These are phyloP conservation scores for Flaveria linearis DNA, from an alignment of 129 eudicot genomes.

Conservation along the genomic window DNA sequence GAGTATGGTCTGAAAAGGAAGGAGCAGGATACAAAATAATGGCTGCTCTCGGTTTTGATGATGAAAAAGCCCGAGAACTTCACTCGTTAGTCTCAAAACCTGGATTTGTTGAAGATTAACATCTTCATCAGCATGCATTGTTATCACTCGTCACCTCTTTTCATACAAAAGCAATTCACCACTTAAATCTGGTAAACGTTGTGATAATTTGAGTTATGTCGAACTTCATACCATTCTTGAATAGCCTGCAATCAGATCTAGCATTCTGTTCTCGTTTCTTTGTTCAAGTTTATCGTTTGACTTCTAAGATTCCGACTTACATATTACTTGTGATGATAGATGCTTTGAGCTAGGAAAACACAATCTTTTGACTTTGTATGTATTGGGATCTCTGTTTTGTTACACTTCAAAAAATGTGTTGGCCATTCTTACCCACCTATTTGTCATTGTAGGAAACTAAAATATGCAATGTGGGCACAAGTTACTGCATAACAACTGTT, in stretches of 20 bases:
- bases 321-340: neutral
- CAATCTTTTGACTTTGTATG: neutral
- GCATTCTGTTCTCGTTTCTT: neutral
- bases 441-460: no score
- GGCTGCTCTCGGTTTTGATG: slow-evolving; percentile 61
- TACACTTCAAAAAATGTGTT: neutral
- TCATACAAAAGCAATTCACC: neutral
- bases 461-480: slow-evolving; percentile 5
- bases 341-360: neutral
- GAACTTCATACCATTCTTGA: slow-evolving; percentile 19
- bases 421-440: no score
- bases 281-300: slow-evolving; percentile 4
- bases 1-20: slow-evolving; percentile 67
- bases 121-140: slow-evolving; percentile 13
- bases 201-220: slow-evolving; percentile 19
- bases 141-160: slow-evolving; percentile 3
- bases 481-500: no score
- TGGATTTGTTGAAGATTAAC: slow-evolving; percentile 51
- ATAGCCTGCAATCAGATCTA: slow-evolving; percentile 12
- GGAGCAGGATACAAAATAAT: slow-evolving; percentile 66
- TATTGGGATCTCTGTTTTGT: slow-evolving; percentile 29
- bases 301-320: slow-evolving; percentile 8
- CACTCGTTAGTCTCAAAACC: slow-evolving; percentile 54
- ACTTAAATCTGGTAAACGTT: slow-evolving; percentile 24
- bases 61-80: slow-evolving; percentile 58